A percentile compares a stretch with the other conserved stretches of the same genome.
Conservation (phyloP, 2,329 filamentous ascomycete genomes). For the Alternaria metachromatica region DNA sequence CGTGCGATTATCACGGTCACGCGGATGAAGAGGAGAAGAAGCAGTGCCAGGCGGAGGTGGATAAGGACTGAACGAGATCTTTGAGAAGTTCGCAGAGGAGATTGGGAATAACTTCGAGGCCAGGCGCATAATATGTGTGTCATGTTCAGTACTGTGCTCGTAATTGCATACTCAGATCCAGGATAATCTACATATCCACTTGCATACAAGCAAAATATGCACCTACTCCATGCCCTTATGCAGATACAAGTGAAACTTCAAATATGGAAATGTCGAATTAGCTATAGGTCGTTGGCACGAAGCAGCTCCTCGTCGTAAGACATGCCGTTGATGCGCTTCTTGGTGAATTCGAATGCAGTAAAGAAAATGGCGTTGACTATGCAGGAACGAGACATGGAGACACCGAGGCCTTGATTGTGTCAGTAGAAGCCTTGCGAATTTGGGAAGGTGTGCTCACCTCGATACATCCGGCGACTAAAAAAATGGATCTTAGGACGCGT, state of each 20-base stretch:
- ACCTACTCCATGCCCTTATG: conserved; percentile 35
- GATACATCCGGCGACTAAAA: conserved; percentile 79
- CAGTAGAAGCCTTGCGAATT: background rate
- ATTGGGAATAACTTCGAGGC: background rate
- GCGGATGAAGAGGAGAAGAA: background rate
- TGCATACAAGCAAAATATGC: conserved; percentile 7
- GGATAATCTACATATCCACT: conserved; percentile 19
- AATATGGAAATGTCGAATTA: background rate
- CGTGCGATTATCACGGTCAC: conserved; percentile 15
- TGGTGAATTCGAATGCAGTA: conserved; percentile 83
- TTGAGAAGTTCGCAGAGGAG: background rate
- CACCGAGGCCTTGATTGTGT: conserved; percentile 63
- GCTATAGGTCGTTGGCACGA: conserved; percentile 31
- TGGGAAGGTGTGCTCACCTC: conserved; percentile 58
- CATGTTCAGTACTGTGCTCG: conserved; percentile 22
- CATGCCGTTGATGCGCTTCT: conserved; percentile 61
- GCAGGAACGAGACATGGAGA: conserved; percentile 83
- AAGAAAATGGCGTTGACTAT: conserved; percentile 90
- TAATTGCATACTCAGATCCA: conserved; percentile 8
- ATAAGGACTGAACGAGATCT: background rate
- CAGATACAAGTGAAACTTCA: conserved; percentile 12
- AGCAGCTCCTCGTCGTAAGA: conserved; percentile 47
- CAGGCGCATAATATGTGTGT: background rate
- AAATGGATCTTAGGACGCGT: conserved; percentile 74
- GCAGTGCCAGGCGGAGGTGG: background rate